phyloP scores from a whole-genome alignment of 1,284 basidiomycete genomes.

The Baeospora myosura region DNA sequence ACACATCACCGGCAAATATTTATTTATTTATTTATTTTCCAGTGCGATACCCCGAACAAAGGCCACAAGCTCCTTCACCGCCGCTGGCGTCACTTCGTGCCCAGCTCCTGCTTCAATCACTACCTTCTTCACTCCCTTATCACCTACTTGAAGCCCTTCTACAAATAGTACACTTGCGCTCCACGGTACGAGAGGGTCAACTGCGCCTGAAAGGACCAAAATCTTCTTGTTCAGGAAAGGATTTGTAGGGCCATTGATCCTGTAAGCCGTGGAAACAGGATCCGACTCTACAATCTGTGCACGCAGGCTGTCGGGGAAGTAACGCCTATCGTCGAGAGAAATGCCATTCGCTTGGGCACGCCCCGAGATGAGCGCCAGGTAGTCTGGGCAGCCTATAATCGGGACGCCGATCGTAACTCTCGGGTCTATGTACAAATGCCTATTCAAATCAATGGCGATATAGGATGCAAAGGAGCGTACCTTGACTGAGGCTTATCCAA shows the following conservation, averaged over 20 bases:
- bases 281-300: conserved; percentile 38
- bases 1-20: no score
- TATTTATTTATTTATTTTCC: no score
- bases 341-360: conserved; percentile 47
- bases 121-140: conserved; percentile 37
- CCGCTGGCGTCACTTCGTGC: conserved; percentile 45
- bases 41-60: no score
- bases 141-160: conserved; percentile 44
- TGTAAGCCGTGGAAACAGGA: conserved; percentile 34
- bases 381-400: conserved; percentile 78
- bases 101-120: conserved; percentile 42
- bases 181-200: conserved; percentile 59
- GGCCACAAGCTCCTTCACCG: conserved; percentile 39
- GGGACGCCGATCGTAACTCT: conserved; percentile 68
- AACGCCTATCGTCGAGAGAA: conserved; percentile 38
- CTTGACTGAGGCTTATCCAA: conserved; percentile 64
- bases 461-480: conserved; percentile 27
- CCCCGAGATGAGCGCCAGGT: conserved; percentile 47
- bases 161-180: conserved; percentile 46
- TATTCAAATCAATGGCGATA: background rate
- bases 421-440: conserved; percentile 42
- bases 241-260: conserved; percentile 31
- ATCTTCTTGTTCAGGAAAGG: conserved; percentile 66
- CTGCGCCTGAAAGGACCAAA: conserved; percentile 58
- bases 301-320: conserved; percentile 51